Conservation (phyloP, 192 early-diverging fungal genomes). For the Coemansia sp. region DNA sequence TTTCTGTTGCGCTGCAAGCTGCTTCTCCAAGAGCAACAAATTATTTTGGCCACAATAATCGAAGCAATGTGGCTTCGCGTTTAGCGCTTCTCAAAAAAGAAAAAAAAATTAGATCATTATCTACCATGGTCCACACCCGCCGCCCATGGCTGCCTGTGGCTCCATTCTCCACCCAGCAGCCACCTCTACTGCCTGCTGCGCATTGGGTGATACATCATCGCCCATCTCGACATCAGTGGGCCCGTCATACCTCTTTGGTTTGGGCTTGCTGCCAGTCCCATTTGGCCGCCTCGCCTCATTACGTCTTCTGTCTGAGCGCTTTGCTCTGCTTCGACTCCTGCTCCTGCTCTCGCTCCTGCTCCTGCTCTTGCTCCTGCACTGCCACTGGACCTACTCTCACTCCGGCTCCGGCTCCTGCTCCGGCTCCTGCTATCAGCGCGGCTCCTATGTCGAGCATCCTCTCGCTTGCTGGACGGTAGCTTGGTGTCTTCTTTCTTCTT, state of each 20-base stretch:
- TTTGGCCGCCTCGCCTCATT: neutral
- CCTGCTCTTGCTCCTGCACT: constrained; percentile 22
- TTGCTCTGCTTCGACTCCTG: constrained; percentile 17
- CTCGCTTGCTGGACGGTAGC: constrained; percentile 11
- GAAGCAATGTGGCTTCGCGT: neutral
- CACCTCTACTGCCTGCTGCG: neutral
- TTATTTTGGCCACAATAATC: neutral
- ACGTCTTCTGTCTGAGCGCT: neutral
- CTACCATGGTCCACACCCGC: neutral
- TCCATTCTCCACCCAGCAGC: neutral
- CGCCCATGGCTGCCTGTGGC: neutral
- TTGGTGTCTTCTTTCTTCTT: constrained; percentile 7
- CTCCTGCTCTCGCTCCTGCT: constrained; percentile 14
- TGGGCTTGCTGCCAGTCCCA: neutral
- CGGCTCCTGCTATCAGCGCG: constrained; percentile 10
- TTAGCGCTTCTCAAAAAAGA: neutral
- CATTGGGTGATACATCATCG: neutral
- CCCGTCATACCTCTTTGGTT: neutral
- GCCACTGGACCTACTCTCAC: constrained; percentile 3
- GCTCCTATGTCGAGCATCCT: neutral
- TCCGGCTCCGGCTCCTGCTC: constrained; percentile 8
- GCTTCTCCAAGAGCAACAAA: neutral
- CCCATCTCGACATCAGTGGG: neutral
- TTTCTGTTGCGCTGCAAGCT: neutral
- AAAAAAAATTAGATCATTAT: neutral